phyloP scores from a whole-genome alignment of 2,329 filamentous ascomycete species.

The Xylariales sp. region DNA sequence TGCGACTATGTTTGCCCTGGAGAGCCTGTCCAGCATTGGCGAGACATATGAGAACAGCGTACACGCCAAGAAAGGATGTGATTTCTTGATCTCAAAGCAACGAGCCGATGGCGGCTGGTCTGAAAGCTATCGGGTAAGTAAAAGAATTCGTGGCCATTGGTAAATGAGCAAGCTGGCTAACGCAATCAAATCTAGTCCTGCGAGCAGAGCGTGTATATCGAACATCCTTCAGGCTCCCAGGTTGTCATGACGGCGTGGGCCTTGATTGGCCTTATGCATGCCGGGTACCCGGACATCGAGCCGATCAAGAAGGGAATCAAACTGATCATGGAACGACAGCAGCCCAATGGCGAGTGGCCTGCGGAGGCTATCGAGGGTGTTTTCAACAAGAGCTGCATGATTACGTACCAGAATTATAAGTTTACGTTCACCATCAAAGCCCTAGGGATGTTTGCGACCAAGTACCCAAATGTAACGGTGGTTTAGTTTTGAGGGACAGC shows the following conservation, averaged over 20 bases:
- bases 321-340: constrained; percentile 81
- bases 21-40: constrained; percentile 75
- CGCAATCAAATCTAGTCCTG: too few species aligned
- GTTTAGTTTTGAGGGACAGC: constrained; percentile 16
- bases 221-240: constrained; percentile 72
- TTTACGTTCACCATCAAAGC: constrained; percentile 94
- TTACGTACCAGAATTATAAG: constrained; percentile 98
- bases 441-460: constrained; percentile 78
- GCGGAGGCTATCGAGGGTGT: constrained; percentile 97
- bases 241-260: constrained; percentile 97
- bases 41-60: constrained; percentile 75
- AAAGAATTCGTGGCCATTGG: too few species aligned
- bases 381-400: constrained; percentile 99
- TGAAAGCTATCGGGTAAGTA: constrained; percentile 73
- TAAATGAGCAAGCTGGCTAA: too few species aligned
- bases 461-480: constrained; percentile 63
- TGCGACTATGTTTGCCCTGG: constrained; percentile 91
- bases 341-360: constrained; percentile 86
- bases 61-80: constrained; percentile 68
- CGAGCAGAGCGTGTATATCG: constrained; percentile 69
- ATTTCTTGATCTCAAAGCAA: constrained; percentile 83
- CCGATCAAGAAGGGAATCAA: constrained; percentile 70
- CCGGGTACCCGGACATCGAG: constrained; percentile 70
- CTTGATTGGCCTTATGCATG: constrained; percentile 75
- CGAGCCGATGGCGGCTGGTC: constrained; percentile 92